phyloP scores from a whole-genome alignment of 495 filamentous ascomycete genomes.

The Penicillium egyptiacum region DNA sequence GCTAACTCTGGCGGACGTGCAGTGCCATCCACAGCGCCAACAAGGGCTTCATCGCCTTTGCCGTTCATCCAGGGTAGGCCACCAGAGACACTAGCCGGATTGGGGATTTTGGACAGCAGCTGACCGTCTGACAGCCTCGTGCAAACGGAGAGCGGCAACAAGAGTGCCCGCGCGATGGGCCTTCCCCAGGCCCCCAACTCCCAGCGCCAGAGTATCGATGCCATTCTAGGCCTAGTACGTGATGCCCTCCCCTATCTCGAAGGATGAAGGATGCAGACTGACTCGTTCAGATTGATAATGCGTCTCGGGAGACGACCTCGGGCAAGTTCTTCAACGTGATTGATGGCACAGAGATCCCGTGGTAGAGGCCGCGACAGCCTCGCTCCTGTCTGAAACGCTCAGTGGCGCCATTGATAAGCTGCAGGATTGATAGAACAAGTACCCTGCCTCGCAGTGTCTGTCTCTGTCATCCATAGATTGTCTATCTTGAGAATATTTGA shows the following conservation, averaged over 20 bases:
- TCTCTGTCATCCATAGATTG: too few relatives aligned
- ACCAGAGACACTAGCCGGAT: not conserved
- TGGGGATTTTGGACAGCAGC: not conserved
- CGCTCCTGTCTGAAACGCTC: not conserved
- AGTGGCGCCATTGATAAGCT: not conserved
- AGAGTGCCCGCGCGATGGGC: not conserved
- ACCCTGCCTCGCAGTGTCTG: not conserved
- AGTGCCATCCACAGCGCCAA: not conserved
- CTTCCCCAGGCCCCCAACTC: not conserved
- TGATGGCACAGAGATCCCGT: not conserved
- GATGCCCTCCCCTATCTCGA: not conserved
- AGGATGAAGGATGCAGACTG: not conserved
- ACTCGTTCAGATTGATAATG: not conserved
- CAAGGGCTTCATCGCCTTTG: not conserved
- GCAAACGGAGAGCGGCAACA: not conserved
- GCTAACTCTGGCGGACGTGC: not conserved
- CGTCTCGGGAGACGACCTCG: not conserved
- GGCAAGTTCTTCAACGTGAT: not conserved
- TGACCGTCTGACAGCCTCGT: not conserved
- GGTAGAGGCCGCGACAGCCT: constrained; percentile 1
- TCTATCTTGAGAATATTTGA: too few relatives aligned
- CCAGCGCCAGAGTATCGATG: not conserved
- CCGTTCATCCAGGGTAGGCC: not conserved
- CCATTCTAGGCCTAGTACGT: not conserved
- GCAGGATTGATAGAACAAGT: not conserved